Percentiles rank a stretch among this genome's conserved stretches.
Evolutionary conservation across 1,284 basidiomycete species (phyloP).

Genomic region (Pseudozyma hubeiensis): DNA sequence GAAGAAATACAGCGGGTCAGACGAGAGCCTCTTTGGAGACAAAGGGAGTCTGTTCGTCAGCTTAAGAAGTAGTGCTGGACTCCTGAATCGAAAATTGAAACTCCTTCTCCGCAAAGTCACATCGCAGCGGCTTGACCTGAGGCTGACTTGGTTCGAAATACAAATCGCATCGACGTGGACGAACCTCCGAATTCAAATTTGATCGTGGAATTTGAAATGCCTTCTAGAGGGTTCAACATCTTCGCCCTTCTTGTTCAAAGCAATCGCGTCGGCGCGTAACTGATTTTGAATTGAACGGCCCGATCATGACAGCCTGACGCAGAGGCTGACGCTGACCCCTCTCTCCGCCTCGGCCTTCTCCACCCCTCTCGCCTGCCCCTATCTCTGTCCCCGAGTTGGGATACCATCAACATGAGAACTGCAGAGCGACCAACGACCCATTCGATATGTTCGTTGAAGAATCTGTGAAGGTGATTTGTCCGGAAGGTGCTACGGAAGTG

Average conservation of each 20-base stretch:
- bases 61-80: neutral
- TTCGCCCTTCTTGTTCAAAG: no score
- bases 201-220: neutral
- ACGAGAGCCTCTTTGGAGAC: neutral
- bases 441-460: no score
- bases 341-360: neutral
- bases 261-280: neutral
- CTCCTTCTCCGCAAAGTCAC: slow-evolving; percentile 12
- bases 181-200: neutral
- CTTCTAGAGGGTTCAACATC: neutral
- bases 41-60: neutral
- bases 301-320: slow-evolving; percentile 6
- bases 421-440: no score
- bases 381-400: neutral
- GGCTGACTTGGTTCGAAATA: neutral
- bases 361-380: neutral
- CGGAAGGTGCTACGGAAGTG: neutral
- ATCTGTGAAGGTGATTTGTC: no score
- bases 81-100: slow-evolving; percentile 3
- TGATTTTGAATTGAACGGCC: slow-evolving; percentile 1
- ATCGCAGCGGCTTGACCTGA: slow-evolving; percentile 12
- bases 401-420: no score
- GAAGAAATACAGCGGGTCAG: slow-evolving; percentile 24
- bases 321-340: neutral
- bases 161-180: slow-evolving; percentile 9